Base-by-base conservation (phyloP, 202 grass and related monocot species). In the Alloteropsis angusta region DNA sequence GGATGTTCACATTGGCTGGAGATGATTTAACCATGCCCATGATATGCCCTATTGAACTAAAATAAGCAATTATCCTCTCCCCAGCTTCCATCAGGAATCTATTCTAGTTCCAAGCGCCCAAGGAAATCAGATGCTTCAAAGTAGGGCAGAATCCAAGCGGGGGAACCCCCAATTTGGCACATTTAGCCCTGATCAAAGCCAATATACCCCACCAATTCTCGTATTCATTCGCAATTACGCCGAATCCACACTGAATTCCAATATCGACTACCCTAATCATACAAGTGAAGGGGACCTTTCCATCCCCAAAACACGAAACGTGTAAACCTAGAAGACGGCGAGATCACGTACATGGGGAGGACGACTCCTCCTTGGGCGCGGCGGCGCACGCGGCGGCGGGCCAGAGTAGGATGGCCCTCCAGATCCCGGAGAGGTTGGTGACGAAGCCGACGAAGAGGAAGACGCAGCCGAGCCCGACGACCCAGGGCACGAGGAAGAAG, bases 401-500 rank as follows among this genome's bases (percentile, higher is more conserved):
- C 55, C 77, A 84, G 61, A 97, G 79, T 77, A 94, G 81, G 80
- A 97, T 57, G 48, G 85, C 77, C 79, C 85, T 88, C 69, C 89
- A 59, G 74, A 97, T 90, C 65, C 74, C 77, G 55, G 87, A 84
- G 67, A 97, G 52, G 81, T 84, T 91, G 44, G 87, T 92, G 75
- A 94, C 74, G 72, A 92, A 87, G 4, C 94, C 91, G 17, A 89
- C 86, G 57, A 97, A 77, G 60, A 91, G 93, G 73, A 97, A 84
- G 43, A 92, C n/a, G 72, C 88, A 92, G 7, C 84, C 63, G 68
- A 97, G 76, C 15, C 89, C 94, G 39, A 97, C 53, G 42, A 97
- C 87, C 87, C 91, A 97, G 36, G 94, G 89, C 89, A 97, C 92
- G 72, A 97, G 87, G 74, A 97, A 90, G 94, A 97, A 97, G 0